phyloP scores from a whole-genome alignment of 2,329 filamentous ascomycete species.

The Xylogone sp. region DNA sequence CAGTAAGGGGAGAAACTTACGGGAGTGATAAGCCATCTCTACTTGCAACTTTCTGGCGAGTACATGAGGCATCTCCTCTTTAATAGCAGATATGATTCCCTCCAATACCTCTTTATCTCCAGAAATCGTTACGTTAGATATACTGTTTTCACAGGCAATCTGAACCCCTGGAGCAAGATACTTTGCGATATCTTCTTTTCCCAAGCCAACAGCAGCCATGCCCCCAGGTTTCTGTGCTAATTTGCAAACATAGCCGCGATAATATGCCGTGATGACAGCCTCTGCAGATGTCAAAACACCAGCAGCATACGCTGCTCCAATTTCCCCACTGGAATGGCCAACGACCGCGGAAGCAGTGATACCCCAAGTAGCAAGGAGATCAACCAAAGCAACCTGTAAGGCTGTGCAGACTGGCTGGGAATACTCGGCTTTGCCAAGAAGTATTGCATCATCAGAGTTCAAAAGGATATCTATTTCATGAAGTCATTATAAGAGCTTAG shows the following conservation, averaged over 20 bases:
- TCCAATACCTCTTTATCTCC: slow-evolving; percentile 17
- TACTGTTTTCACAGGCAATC: slow-evolving; percentile 32
- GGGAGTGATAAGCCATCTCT: slow-evolving; percentile 38
- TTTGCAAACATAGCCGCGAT: too few species aligned
- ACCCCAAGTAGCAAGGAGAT: too few species aligned
- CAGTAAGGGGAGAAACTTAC: too few species aligned
- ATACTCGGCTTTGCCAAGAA: too few species aligned
- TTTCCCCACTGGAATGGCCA: too few species aligned
- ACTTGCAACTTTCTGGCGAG: slow-evolving; percentile 32
- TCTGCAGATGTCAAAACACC: slow-evolving; percentile 5
- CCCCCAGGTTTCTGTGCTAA: slow-evolving; percentile 4
- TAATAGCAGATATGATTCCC: slow-evolving; percentile 9
- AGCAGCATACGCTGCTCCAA: background rate
- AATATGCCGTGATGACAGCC: slow-evolving; percentile 12
- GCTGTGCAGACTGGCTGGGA: slow-evolving; percentile 24
- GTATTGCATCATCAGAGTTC: too few species aligned
- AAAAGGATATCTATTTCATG: too few species aligned
- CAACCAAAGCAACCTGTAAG: too few species aligned
- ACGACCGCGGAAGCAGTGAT: too few species aligned
- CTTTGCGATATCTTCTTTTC: slow-evolving; percentile 2
- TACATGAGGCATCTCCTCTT: slow-evolving; percentile 25
- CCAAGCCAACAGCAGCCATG: slow-evolving; percentile 14
- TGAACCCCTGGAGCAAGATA: slow-evolving; percentile 3
- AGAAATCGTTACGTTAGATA: slow-evolving; percentile 34
- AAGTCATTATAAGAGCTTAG: too few species aligned